Evolutionary conservation across 2,329 filamentous ascomycete species (phyloP), one percentile per base, ranked within the genome.

Genomic region (Cercospora beticola): DNA sequence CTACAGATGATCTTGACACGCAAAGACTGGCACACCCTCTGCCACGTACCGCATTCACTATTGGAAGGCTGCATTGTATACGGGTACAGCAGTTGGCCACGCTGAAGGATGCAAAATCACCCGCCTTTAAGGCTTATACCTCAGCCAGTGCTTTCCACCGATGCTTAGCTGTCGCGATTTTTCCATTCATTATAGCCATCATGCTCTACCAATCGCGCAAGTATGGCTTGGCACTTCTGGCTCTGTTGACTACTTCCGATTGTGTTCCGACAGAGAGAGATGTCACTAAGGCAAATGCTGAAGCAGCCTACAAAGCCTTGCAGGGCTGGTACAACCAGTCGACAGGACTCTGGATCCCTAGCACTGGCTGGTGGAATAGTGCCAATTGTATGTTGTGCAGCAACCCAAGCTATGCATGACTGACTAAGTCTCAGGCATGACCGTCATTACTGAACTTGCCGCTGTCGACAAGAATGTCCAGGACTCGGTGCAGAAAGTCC

Each of bases 361-460:
- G 66, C 4, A 76, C 76, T 16, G 73, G 72, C 36, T 77, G 76
- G 76, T 78, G 76, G 76, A 77, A 78, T 64, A 72, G 67, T 49
- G 76, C 76, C 23, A 77, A 78, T 57, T 77, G 75, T 72, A 62
- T 21, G 68, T 60, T 14, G 6, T 56, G 23, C 23, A 16, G 18
- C 40, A 43, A 30, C 60, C n/a, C 4, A 23, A 21, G 10, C 9
- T 12, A 2, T 36, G 7, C 8, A 33, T 12, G 14, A 30, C 49
- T 56, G 6, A 56, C 23, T 5, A 7, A 8, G 7, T 9, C 2
- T 28, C 46, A 74, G 73, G 72, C 62, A 40, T 78, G 8, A 78
- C 76, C 1, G 73, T 74, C 14, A 73, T 78, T 30, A 70, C 76
- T 2, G 68, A 77, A 30, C 70, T 78, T 3, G 75, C 75, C 4